phyloP scores from a whole-genome alignment of 768 basidiomycete genomes.

The Suillus bovinus region DNA sequence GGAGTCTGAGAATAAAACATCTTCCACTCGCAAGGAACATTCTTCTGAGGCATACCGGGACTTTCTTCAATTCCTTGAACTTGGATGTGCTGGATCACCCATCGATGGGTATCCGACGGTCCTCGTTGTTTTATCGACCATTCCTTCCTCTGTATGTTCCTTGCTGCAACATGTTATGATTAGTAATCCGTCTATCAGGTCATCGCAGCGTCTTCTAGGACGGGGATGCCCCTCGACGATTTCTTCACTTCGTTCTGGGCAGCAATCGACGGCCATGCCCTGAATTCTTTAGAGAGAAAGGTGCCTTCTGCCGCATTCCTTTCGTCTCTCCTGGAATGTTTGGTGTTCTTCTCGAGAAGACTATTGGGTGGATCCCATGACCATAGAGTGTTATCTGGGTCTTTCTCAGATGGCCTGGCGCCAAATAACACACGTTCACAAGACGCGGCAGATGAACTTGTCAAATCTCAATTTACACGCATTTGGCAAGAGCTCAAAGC shows the following conservation, averaged over 20 bases:
- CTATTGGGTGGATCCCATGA: slow-evolving; percentile 28
- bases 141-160: slow-evolving; percentile 61
- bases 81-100: slow-evolving; percentile 80
- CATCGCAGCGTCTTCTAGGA: slow-evolving; percentile 22
- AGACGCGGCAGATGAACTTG: slow-evolving; percentile 29
- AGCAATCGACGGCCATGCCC: slow-evolving; percentile 67
- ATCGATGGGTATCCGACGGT: slow-evolving; percentile 80
- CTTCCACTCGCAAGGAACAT: slow-evolving; percentile 7
- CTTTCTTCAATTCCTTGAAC: slow-evolving; percentile 77
- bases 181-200: slow-evolving; percentile 10
- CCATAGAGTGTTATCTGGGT: slow-evolving; percentile 10
- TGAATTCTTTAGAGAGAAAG: slow-evolving; percentile 55
- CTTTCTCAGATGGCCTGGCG: slow-evolving; percentile 7
- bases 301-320: slow-evolving; percentile 65
- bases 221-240: slow-evolving; percentile 34
- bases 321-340: slow-evolving; percentile 68
- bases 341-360: slow-evolving; percentile 55
- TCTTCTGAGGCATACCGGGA: slow-evolving; percentile 57
- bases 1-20: background rate
- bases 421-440: slow-evolving; percentile 7
- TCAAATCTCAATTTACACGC: slow-evolving; percentile 45
- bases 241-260: slow-evolving; percentile 84
- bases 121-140: slow-evolving; percentile 77
- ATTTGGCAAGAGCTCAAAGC: slow-evolving; percentile 50
- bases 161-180: background rate